Evolutionary conservation across 2,329 filamentous ascomycete genomes (phyloP).

Genomic region (Rasamsonia emersonii): DNA sequence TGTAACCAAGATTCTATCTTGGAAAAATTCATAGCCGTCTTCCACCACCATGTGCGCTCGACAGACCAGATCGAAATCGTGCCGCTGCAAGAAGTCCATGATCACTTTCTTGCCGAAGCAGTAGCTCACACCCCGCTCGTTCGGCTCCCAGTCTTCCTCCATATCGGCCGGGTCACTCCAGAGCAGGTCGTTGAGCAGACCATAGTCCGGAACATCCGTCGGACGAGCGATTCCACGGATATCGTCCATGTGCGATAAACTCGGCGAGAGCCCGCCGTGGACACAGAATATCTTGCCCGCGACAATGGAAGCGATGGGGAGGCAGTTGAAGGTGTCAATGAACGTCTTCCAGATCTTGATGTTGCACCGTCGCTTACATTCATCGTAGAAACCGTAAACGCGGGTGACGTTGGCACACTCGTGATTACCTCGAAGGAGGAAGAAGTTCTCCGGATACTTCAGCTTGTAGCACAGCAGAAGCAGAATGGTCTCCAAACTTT

Average conservation of each 20-base stretch:
- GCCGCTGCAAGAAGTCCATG: constrained; percentile 83
- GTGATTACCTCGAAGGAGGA: constrained; percentile 87
- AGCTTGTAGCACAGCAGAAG: constrained; percentile 93
- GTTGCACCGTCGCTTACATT: constrained; percentile 92
- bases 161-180: constrained; percentile 98
- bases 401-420: constrained; percentile 94
- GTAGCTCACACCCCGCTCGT: constrained; percentile 93
- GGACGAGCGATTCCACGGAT: constrained; percentile 92
- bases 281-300: constrained; percentile 97
- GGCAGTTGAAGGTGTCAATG: constrained; percentile 89
- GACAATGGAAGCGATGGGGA: constrained; percentile 93
- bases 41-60: constrained; percentile 99
- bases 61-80: constrained; percentile 96
- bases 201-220: constrained; percentile 95
- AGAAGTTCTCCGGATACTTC: constrained; percentile 96
- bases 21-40: constrained; percentile 98
- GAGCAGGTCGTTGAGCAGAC: constrained; percentile 83
- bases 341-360: constrained; percentile 99
- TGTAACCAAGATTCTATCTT: constrained; percentile 85
- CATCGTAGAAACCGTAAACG: constrained; percentile 96
- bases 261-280: constrained; percentile 87
- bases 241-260: constrained; percentile 93
- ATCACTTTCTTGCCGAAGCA: constrained; percentile 99
- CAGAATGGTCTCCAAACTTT: constrained; percentile 89
- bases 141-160: constrained; percentile 96